These are phyloP conservation scores for Diaporthe destruens DNA, from an alignment of 2,329 filamentous ascomycete genomes.

Conservation along the genomic window DNA sequence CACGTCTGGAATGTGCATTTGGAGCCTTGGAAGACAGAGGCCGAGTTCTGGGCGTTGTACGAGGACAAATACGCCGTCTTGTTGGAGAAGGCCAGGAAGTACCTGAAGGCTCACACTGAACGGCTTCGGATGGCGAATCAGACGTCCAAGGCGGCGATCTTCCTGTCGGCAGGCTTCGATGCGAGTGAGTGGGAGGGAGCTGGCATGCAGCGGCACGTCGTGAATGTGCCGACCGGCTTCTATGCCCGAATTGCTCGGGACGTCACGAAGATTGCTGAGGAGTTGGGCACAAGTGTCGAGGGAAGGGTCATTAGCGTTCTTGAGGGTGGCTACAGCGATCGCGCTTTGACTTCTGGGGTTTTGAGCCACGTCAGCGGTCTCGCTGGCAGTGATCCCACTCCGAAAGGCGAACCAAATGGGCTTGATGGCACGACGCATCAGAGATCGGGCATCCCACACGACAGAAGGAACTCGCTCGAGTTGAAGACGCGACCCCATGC, in stretches of 20 bases:
- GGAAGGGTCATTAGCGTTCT: constrained; percentile 93
- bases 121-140: constrained; percentile 71
- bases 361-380: constrained; percentile 91
- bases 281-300: constrained; percentile 81
- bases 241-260: constrained; percentile 93
- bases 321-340: constrained; percentile 95
- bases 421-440: constrained; percentile 71
- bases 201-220: constrained; percentile 95
- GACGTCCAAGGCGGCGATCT: constrained; percentile 85
- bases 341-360: constrained; percentile 88
- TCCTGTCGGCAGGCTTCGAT: constrained; percentile 96
- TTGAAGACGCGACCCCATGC: constrained; percentile 51
- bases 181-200: constrained; percentile 93
- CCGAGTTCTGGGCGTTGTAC: constrained; percentile 92
- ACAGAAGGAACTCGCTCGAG: constrained; percentile 49
- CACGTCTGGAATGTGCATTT: constrained; percentile 97
- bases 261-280: constrained; percentile 83
- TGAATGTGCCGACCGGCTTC: constrained; percentile 96
- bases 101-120: constrained; percentile 79
- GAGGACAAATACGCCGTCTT: constrained; percentile 81
- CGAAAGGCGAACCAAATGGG: constrained; percentile 58
- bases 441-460: constrained; percentile 58
- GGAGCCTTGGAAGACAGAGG: constrained; percentile 83
- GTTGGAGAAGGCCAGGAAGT: constrained; percentile 83
- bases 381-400: constrained; percentile 64